These are phyloP conservation scores for Zygoascus flipseniorum DNA, from an alignment of 805 yeast genomes.

Conservation along the genomic window DNA sequence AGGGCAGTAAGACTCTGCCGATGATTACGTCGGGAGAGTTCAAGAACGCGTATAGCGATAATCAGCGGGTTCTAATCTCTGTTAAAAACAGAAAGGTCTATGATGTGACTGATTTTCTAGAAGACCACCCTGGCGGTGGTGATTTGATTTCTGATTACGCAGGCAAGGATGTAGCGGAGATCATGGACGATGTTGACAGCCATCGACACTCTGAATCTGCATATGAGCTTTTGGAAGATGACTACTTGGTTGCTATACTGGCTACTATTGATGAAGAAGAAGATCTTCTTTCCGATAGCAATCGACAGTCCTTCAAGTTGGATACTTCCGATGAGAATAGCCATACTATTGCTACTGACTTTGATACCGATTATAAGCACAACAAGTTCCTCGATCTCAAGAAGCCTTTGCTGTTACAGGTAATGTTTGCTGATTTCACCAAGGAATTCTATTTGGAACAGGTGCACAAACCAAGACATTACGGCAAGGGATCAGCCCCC, in stretches of 20 bases:
- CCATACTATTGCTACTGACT: conserved; percentile 73
- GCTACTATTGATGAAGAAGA: conserved; percentile 75
- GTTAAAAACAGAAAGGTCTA: conserved; percentile 73
- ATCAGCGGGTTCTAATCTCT: conserved; percentile 56
- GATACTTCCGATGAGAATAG: conserved; percentile 61
- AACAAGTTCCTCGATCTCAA: conserved; percentile 83
- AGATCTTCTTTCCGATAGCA: conserved; percentile 54
- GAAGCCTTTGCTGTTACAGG: conserved; percentile 75
- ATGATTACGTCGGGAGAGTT: conserved; percentile 49
- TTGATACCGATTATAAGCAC: conserved; percentile 53
- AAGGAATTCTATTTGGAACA: conserved; percentile 92
- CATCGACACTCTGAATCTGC: conserved; percentile 84
- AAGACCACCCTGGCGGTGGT: conserved; percentile 67
- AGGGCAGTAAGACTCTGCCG: conserved; percentile 31
- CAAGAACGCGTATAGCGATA: conserved; percentile 36
- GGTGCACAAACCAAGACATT: conserved; percentile 96
- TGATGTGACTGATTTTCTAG: conserved; percentile 65
- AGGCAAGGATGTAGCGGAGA: conserved; percentile 45
- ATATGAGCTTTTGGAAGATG: conserved; percentile 77
- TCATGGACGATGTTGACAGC: conserved; percentile 61
- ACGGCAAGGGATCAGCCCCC: conserved; percentile 95
- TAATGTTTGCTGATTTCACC: conserved; percentile 62
- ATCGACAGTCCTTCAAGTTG: conserved; percentile 25
- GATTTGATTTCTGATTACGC: conserved; percentile 40
- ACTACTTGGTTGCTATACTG: conserved; percentile 68